Evolutionary conservation across 2,329 filamentous ascomycete species (phyloP), one percentile per base, ranked within the genome.

Genomic region (Ramularia endophylla): DNA sequence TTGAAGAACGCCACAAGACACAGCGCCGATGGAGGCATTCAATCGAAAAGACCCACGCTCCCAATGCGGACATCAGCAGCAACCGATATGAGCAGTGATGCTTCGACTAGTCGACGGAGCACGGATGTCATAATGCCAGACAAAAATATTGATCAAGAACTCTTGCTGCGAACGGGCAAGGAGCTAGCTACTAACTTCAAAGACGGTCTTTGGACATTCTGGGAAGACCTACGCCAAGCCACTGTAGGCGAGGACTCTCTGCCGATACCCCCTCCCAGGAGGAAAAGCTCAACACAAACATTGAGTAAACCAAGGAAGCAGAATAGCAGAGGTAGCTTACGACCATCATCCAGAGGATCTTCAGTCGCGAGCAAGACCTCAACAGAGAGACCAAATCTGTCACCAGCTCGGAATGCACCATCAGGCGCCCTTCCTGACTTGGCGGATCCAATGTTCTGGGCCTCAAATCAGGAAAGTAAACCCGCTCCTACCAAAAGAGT

Each of bases 201-300:
- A 61, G 80, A 92, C 38, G 90, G 92, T 2, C 69, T 98, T 36
- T 89, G 85, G 80, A 95, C 87, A 1, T 98, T 98, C 65, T 80
- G 95, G 45, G 92, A 97, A 62, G 92, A 98, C 60, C 80, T 98
- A 35, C 78, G 89, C 52, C 92, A 97, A 65, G 94, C 90, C 11
- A 95, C 92, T 0, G 88, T 98, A 5, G 92, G 92, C 17, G 92
- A 98, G 40, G 92, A 98, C 67, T 86, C 81, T 12, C 80, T 73
- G 46, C 81, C 79, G 30, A 67, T 67, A 25, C 63, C 65, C 46
- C 41, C 46, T n/a, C 44, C 44, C 8, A 48, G 52, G 7, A 43
- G 49, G 31, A 50, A 57, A 44, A 50, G 44, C 29, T 57, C 55
- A 12, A 52, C 43, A n/a, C 52, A 55, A 43, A 59, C 51, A 5